These are phyloP conservation scores for Fusarium proliferatum DNA, from an alignment of 2,329 filamentous ascomycete species.

Conservation along the genomic window DNA sequence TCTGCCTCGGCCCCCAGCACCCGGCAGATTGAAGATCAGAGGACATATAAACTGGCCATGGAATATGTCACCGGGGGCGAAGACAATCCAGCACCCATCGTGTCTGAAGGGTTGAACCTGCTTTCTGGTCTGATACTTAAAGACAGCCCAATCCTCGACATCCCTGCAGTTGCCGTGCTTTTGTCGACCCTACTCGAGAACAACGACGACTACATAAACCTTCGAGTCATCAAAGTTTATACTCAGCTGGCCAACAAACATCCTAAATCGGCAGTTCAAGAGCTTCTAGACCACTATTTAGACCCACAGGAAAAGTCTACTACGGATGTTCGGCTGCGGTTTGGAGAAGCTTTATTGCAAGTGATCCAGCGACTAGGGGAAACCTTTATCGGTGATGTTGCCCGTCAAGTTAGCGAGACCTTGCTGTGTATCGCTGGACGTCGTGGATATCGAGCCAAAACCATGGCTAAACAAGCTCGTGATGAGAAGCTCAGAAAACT, in stretches of 20 bases:
- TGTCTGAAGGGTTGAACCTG: constrained; percentile 72
- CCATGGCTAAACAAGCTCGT: constrained; percentile 65
- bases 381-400: constrained; percentile 65
- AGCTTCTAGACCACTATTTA: constrained; percentile 75
- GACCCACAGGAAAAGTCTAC: constrained; percentile 68
- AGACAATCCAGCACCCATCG: constrained; percentile 74
- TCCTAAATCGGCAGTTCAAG: constrained; percentile 69
- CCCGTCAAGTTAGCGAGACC: constrained; percentile 64
- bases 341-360: constrained; percentile 75
- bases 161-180: constrained; percentile 72
- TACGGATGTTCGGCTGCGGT: constrained; percentile 73
- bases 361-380: constrained; percentile 70
- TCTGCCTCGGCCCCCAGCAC: constrained; percentile 54
- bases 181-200: constrained; percentile 73
- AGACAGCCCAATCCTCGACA: constrained; percentile 69
- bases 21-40: constrained; percentile 68
- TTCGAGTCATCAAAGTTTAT: constrained; percentile 74
- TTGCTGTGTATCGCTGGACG: constrained; percentile 74
- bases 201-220: constrained; percentile 77
- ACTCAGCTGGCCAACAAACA: constrained; percentile 70
- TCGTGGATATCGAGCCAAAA: constrained; percentile 69
- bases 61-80: constrained; percentile 68
- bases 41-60: constrained; percentile 70
- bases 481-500: constrained; percentile 61
- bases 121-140: constrained; percentile 67